Evolutionary conservation across 106 monocot species (phyloP), one percentile per base, ranked within the genome.

Genomic region (Iris macrosiphon): DNA sequence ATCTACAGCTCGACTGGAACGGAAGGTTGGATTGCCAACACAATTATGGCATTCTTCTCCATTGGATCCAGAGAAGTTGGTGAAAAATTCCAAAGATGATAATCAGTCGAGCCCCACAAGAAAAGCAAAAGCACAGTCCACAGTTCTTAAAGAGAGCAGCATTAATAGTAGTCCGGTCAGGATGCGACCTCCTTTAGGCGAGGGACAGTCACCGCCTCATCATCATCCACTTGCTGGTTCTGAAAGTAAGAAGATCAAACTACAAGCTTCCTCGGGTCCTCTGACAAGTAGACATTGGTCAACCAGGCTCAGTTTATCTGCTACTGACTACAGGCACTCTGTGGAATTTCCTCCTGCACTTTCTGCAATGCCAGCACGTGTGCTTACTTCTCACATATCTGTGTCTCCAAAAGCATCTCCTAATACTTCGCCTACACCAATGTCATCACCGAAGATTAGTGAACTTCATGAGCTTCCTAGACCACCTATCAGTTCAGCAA

Each of bases 401-500:
- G n/a, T 49, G 22, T 73, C 67, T 55, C 62, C 73, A 30, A 66
- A 19, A 46, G 34, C 42, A 13, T 66, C 70, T 15, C 67, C 55
- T 24, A 61, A 40, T n/a, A 11, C 55, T 15, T 72, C 77, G 28
- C 65, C 77, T 66, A 64, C 72, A 34, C 54, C 74, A 10, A 58
- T 65, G 44, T 68, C 53, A 47, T 52, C 78, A 43, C 78, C 78
- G 7, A 63, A 60, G 63, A 75, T 84, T 39, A 75, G 60, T 35
- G 84, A 78, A 37, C 79, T 79, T 61, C 84, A 84, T 52, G 84
- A 79, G 55, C 84, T 84, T 61, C 84, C 84, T 27, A 67, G 79
- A 30, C 84, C 84, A 20, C 84, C 83, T 8, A 40, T 45, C 27
- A 39, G 20, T 61, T 42, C 49, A 14, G 45, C 24, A 20, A 63